Evolutionary conservation across 768 basidiomycete species (phyloP).

Genomic region (Mycena capillaripes): DNA sequence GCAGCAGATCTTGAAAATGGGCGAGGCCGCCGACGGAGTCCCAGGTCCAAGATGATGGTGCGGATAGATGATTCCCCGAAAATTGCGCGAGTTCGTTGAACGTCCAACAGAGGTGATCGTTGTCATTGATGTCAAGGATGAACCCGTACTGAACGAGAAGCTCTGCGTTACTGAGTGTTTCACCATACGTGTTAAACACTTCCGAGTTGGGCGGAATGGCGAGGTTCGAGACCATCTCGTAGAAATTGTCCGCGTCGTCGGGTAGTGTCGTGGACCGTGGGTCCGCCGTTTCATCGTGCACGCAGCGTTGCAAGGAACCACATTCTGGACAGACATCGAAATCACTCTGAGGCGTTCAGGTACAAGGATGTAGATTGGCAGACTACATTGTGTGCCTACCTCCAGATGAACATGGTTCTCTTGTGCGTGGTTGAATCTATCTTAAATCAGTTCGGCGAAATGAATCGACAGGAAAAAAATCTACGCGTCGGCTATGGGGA

Average conservation of each 20-base stretch:
- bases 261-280: conserved; percentile 26
- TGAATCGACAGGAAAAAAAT: conserved; percentile 43
- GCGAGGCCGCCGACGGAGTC: conserved; percentile 15
- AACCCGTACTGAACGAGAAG: conserved; percentile 83
- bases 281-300: conserved; percentile 66
- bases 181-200: conserved; percentile 87
- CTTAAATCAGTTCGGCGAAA: conserved; percentile 50
- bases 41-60: conserved; percentile 13
- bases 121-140: conserved; percentile 78
- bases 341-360: conserved; percentile 65
- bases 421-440: conserved; percentile 83
- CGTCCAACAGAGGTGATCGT: conserved; percentile 67
- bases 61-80: conserved; percentile 28
- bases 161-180: conserved; percentile 72
- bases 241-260: conserved; percentile 53
- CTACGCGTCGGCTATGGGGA: conserved; percentile 88
- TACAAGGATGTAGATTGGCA: conserved; percentile 16
- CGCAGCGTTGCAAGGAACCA: conserved; percentile 76
- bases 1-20: conserved; percentile 15
- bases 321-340: conserved; percentile 81
- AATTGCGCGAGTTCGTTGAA: conserved; percentile 45
- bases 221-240: conserved; percentile 78
- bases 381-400: conserved; percentile 54
- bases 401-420: conserved; percentile 82
- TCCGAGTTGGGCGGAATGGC: conserved; percentile 66